Base-by-base conservation (phyloP, 768 basidiomycete genomes). In the Hebeloma cylindrosporum region DNA sequence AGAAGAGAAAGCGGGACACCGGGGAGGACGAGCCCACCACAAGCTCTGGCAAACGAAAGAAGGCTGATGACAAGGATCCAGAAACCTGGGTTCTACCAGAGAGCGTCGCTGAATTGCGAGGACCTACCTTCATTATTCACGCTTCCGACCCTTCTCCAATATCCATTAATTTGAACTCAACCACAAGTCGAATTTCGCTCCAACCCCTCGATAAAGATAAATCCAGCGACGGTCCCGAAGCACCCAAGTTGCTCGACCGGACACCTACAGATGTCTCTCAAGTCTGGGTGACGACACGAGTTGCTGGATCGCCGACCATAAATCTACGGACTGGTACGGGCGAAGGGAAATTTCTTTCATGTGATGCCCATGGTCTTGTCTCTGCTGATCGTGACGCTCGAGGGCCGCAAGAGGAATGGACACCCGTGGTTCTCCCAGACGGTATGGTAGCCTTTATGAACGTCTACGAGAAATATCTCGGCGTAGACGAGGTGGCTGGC, bases 401-500 rank as follows among this genome's bases (percentile, higher is more conserved):
- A 23, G 93, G 93, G 1, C 87, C 89, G 3, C 90, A 95, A 64
- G 93, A 96, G 64, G 93, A 94, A 64, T 96, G 92, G 89, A 88
- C 86, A 3, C 86, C 92, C 11, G 78, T 91, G 18, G 70, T 93
- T 44, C 65, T 89, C 17, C 80, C 87, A 7, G 88, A 88, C 50
- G 89, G 88, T 30, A 89, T 92, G 85, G 80, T 88, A 36, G 86
- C 88, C 5, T 86, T 93, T 60, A 83, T 83, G 80, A 92, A 85
- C 64, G 74, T 89, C 7, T 93, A 94, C 58, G 90, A 93, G 60
- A 94, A 85, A 59, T 93, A 89, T 63, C 77, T 96, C 32, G 65
- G 80, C 40, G 70, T 94, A 31, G 93, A 95, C 55, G 89, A 93
- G 57, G 82, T 88, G 21, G 91, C 92, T 6, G 91, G 93, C 16